Evolutionary conservation across 2,329 filamentous ascomycete species (phyloP).

Genomic region (Hypoxylon sp.): DNA sequence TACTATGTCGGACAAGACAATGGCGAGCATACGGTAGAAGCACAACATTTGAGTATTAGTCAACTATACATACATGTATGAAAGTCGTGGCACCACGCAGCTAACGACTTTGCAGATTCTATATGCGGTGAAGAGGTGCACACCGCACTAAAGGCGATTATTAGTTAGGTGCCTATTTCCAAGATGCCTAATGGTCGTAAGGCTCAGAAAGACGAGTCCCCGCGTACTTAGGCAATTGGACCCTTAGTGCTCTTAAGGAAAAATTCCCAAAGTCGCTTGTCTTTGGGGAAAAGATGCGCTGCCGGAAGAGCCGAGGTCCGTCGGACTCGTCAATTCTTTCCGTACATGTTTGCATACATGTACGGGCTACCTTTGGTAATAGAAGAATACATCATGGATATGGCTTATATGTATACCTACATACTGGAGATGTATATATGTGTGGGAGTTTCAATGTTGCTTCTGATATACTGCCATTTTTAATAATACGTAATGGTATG

Average conservation of each 20-base stretch:
- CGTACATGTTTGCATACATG: not conserved
- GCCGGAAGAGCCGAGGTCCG: constrained; percentile 19
- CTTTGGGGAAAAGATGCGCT: constrained; percentile 4
- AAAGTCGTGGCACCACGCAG: constrained; percentile 3
- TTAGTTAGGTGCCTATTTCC: constrained; percentile 13
- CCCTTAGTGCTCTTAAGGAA: not conserved
- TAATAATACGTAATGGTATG: not conserved
- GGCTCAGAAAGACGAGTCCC: constrained; percentile 13
- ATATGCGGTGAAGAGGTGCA: constrained; percentile 30
- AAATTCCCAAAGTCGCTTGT: not conserved
- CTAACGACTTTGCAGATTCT: constrained; percentile 15
- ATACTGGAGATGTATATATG: no score
- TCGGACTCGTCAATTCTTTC: constrained; percentile 11
- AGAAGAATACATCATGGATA: no score
- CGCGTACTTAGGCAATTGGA: not conserved
- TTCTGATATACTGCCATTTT: not conserved
- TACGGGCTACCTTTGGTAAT: not conserved
- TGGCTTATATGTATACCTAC: no score
- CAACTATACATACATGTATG: not conserved
- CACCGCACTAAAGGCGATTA: constrained; percentile 3
- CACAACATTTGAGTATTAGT: not conserved
- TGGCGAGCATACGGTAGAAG: not conserved
- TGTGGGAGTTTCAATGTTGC: not conserved
- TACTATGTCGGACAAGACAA: not conserved
- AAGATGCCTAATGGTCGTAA: constrained; percentile 20